Base-by-base conservation (phyloP, 2,329 filamentous ascomycete genomes). In the Penicillium expansum region DNA sequence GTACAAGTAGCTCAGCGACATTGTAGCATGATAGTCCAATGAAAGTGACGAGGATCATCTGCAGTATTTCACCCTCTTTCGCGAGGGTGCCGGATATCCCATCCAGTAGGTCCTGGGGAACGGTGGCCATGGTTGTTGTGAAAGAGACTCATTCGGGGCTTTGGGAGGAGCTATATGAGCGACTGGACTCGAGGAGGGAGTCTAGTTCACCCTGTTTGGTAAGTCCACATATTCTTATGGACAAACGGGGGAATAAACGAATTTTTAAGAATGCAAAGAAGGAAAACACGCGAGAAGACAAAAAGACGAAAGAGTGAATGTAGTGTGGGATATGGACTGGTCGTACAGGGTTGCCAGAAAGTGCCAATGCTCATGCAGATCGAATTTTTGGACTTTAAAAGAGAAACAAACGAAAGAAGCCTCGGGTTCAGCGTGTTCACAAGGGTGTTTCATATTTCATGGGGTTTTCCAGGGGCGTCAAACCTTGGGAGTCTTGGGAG, bases 21-120 rank as follows among this genome's bases (percentile, higher is more conserved):
- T 89, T 79, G 62, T 77, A 78, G 24, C 69, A 71, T 30, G 76
- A 69, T 8, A 84, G 71, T 20, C 68, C 62, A 57, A 73, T 70
- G 55, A 75, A 74, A 18, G 68, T 64, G 16, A 71, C 50, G 2
- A 73, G 57, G 2, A 60, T 61, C 53, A 68, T 63, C 49, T 67
- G 63, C 13, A 70, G 56, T 3, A 58, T 52, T 11, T 63, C 55
- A 35, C 58, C 58, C 32, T 65, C 60, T 37, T 60, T 55, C 5
- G 66, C 67, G 7, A 73, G 63, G n/a, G 61, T 57, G 9, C 69
- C 69, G 2, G 68, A 66, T 14, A 73, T 71, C 9, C 69, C 71
- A 55, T 71, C 65, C 20, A 69, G 59, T 4, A 67, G 59, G 47
- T 68, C 64, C 54, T 65, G 55, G 2, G 62, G 56, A 24, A 59